Evolutionary conservation across 441 rosid genomes (phyloP), one percentile per base, ranked within the genome.

Genomic region (Gossypium davidsonii): DNA sequence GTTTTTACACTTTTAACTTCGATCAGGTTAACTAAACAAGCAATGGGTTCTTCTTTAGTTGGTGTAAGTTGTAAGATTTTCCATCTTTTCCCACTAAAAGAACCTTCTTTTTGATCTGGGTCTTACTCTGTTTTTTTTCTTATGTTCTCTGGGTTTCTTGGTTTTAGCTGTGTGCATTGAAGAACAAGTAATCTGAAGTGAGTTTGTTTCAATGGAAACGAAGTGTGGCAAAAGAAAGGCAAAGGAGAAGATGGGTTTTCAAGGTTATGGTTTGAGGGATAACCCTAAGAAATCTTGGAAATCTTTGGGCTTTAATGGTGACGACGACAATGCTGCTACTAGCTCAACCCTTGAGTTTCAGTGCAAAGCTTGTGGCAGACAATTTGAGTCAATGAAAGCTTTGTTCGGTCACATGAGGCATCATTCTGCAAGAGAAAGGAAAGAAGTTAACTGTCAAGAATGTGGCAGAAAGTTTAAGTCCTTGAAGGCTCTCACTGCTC

Each of bases 241-340:
- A 44, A 77, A 48, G 7, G 71, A 51, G 72, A 68, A 81, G 49
- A 56, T 42, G 73, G 79, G 74, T 75, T 71, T 74, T 76, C 78
- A 80, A 63, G 66, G 81, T 76, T 89, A 90, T 74, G 83, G 72
- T 39, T 84, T 90, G 25, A 84, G 93, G 80, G 85, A 85, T 67
- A 86, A 90, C 57, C 93, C 92, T 55, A 91, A 87, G 82, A 90
- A 89, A 81, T 85, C 92, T 66, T 82, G 84, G 82, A 87, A 83
- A 79, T 87, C 82, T 49, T 85, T 85, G 17, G 76, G 75, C 48
- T 72, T 62, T 31, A 48, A 23, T 42, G 66, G 8, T 31, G 66
- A 28, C 18, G 21, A n/a, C 7, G 15, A 20, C 23, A 14, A 11
- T 20, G 8, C 31, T 44, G 44, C 53, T 52, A 10, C 56, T 15